Base-by-base conservation (phyloP, 2,329 filamentous ascomycete genomes). In the Incumbomyces delicatus region DNA sequence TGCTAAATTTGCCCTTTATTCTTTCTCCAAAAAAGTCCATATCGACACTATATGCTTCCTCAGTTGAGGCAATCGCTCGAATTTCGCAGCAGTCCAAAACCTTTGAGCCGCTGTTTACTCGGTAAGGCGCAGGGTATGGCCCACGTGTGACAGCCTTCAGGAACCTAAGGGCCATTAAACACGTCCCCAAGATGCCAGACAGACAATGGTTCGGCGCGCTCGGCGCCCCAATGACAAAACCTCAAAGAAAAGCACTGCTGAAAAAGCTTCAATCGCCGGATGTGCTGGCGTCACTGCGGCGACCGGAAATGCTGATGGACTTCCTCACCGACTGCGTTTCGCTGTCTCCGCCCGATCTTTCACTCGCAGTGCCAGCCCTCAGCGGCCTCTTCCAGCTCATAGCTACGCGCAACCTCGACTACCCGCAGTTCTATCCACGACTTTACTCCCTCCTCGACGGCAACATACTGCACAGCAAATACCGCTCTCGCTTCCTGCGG, bases 381-480 rank as follows among this genome's bases (percentile, higher is more conserved):
- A 94, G 87, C 1, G 92, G 92, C 43, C 81, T 98, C 38, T 98
- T 95, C 69, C 92, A 94, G 63, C 77, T 98, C 44, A 96, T 98
- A 57, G 82, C 86, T 54, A 80, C 92, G 62, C 86, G 87, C 61
- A 98, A 98, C 62, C 75, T 98, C 50, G 92, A 98, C 67, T 98
- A 98, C 63, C 88, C 89, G 1, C 83, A 82, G 29, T 98, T 98
- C 68, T 98, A 94, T 68, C 68, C 75, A 44, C 96, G 95, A 64
- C 80, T 98, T 2, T 98, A 98, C 69, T 94, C 87, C 8, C 75
- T 98, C 1, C 76, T 98, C 2, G 86, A 96, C 66, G 76, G 81
- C 32, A 80, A 87, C 41, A 77, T 96, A 7, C 72, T 98, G 39
- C 89, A 98, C 69, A 95, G 89, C 16, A 95, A 92, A 66, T 85